Conservation (phyloP, 176 grass and related monocot species). For the Rhipidocladum racemiflorum region DNA sequence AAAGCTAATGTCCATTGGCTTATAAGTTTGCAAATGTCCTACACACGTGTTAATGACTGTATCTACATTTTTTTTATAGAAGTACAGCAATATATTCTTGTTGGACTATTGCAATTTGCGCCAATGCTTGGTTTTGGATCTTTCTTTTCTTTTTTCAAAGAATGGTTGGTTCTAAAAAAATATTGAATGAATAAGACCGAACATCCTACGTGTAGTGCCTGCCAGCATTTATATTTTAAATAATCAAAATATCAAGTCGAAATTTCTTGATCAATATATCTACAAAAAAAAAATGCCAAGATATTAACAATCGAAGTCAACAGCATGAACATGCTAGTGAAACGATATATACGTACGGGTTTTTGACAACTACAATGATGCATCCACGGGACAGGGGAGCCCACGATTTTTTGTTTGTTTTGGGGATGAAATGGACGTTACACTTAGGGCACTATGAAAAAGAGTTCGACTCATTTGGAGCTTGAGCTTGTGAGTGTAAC, state of each 20-base stretch:
- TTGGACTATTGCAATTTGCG: not conserved
- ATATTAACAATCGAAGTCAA: not conserved
- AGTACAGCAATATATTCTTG: not conserved
- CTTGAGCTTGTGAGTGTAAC: no score
- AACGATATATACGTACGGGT: not conserved
- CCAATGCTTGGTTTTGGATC: not conserved
- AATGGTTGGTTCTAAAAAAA: not conserved
- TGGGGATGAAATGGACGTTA: not conserved
- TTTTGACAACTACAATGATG: not conserved
- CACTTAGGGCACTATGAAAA: no score
- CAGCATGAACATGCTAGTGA: not conserved
- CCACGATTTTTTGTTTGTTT: not conserved
- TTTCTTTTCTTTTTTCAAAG: not conserved
- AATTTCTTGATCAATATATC: not conserved
- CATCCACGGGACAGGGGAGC: not conserved
- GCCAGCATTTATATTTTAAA: not conserved
- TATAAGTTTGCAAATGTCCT: not conserved
- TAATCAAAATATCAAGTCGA: not conserved
- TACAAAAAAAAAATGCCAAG: not conserved
- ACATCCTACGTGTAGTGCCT: not conserved
- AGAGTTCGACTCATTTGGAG: no score
- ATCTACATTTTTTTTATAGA: not conserved
- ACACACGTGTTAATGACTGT: constrained; percentile 17
- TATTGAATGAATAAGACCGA: not conserved
- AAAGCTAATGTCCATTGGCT: constrained; percentile 21